A percentile compares a stretch with the other conserved stretches of the same genome.
These are phyloP conservation scores for Ceratopteris richardii DNA, from an alignment of 75 land plant species.

Conservation along the genomic window DNA sequence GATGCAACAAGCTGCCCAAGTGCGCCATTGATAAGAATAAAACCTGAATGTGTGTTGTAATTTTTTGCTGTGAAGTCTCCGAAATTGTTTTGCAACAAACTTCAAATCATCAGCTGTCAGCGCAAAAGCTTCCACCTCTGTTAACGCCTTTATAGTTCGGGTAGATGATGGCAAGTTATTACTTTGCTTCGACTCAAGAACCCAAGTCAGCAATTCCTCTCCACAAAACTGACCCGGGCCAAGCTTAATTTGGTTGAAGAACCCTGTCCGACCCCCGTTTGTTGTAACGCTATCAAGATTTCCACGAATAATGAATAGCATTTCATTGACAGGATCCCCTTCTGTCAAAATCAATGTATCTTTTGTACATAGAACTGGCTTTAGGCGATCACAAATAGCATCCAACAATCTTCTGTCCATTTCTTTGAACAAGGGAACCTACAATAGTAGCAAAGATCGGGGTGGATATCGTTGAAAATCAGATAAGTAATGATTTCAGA, in stretches of 20 bases:
- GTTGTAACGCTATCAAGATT: constrained; percentile 66
- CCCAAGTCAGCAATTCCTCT: constrained; percentile 85
- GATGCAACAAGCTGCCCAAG: constrained; percentile 75
- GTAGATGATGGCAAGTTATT: constrained; percentile 67
- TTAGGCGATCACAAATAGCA: constrained; percentile 72
- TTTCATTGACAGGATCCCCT: constrained; percentile 85
- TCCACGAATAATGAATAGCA: constrained; percentile 84
- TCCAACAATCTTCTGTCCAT: constrained; percentile 80
- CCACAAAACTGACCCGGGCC: constrained; percentile 86
- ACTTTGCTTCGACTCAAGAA: constrained; percentile 46
- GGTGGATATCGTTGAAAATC: neutral
- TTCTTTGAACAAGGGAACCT: constrained; percentile 85
- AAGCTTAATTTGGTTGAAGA: constrained; percentile 59
- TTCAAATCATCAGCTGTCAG: constrained; percentile 68
- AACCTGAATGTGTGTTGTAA: constrained; percentile 71
- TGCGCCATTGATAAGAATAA: constrained; percentile 79
- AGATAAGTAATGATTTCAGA: neutral
- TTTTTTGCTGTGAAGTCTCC: constrained; percentile 60
- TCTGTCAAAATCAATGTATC: constrained; percentile 64
- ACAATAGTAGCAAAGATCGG: constrained; percentile 14
- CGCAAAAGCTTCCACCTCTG: constrained; percentile 73
- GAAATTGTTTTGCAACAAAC: constrained; percentile 68
- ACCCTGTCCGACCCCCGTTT: constrained; percentile 63
- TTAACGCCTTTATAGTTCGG: constrained; percentile 46
- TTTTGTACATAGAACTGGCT: constrained; percentile 61